Evolutionary conservation across 108 stramenopile genomes (phyloP).

Genomic region (Cyclotella sp.): DNA sequence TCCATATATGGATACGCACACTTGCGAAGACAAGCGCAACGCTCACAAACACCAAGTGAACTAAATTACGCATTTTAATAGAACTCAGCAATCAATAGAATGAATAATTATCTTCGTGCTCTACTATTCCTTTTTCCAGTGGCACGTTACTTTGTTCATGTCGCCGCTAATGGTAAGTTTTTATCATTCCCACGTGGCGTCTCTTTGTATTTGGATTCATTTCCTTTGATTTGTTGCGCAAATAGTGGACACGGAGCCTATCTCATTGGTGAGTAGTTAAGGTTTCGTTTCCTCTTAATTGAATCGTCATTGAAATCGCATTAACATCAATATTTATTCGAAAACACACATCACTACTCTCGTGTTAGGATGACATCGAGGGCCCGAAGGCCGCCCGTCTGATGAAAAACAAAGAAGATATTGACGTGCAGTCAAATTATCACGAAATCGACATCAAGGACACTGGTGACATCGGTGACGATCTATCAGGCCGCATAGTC

Average conservation of each 20-base stretch:
- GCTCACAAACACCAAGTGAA: no score
- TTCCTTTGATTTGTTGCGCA: no score
- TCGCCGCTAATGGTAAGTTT: no score
- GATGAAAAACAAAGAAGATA: constrained; percentile 48
- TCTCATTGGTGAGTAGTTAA: constrained; percentile 26
- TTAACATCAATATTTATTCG: background rate
- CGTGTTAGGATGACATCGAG: constrained; percentile 36
- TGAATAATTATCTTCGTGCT: no score
- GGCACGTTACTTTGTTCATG: no score
- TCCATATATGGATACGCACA: no score
- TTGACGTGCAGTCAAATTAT: constrained; percentile 49
- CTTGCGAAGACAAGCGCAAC: no score
- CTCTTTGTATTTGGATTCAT: no score
- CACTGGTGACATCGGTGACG: constrained; percentile 40
- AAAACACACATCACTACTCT: background rate
- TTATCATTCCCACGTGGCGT: no score
- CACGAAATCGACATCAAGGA: constrained; percentile 49
- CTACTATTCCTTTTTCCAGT: no score
- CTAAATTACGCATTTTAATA: no score
- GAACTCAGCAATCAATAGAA: no score
- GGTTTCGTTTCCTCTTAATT: background rate
- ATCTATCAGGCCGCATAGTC: constrained; percentile 40
- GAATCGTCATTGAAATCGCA: background rate
- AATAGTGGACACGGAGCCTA: constrained; percentile 23
- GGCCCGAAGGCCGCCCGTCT: constrained; percentile 46